These are phyloP conservation scores for Trichoderma orchidacearum DNA, from an alignment of 495 filamentous ascomycete species.

Conservation along the genomic window DNA sequence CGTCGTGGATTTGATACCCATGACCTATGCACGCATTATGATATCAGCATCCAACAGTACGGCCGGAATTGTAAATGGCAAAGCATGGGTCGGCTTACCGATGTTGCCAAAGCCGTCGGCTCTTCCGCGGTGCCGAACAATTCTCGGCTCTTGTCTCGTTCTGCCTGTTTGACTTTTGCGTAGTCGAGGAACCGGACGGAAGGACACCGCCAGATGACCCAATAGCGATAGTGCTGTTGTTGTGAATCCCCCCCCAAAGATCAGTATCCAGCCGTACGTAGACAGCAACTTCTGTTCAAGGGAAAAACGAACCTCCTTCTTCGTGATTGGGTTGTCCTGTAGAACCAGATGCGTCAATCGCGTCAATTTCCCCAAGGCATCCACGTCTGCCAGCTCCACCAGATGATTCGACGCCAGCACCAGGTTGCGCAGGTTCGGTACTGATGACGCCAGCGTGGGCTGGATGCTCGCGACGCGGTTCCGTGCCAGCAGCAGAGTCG, in stretches of 20 bases:
- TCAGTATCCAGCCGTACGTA: no score
- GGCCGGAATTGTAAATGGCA: not conserved
- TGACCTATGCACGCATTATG: slow-evolving; percentile 40
- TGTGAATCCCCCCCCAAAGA: not conserved
- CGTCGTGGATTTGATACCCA: slow-evolving; percentile 72
- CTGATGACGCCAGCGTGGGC: slow-evolving; percentile 48
- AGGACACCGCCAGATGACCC: slow-evolving; percentile 77
- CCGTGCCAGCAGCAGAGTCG: slow-evolving; percentile 74
- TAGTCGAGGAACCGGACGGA: slow-evolving; percentile 87
- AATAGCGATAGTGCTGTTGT: slow-evolving; percentile 86
- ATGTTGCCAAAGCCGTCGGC: slow-evolving; percentile 68
- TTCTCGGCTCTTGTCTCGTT: slow-evolving; percentile 59
- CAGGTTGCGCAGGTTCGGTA: slow-evolving; percentile 67
- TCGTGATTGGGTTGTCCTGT: slow-evolving; percentile 76
- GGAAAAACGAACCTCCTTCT: slow-evolving; percentile 73
- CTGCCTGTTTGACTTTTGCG: slow-evolving; percentile 73
- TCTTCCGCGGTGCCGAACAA: slow-evolving; percentile 68
- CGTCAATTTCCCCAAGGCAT: slow-evolving; percentile 57
- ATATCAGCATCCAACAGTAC: not conserved
- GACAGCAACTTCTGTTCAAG: not conserved
- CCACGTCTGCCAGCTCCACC: slow-evolving; percentile 71
- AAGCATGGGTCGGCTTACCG: slow-evolving; percentile 5
- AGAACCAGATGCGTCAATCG: slow-evolving; percentile 67
- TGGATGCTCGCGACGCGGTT: slow-evolving; percentile 80
- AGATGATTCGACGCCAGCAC: slow-evolving; percentile 68